These are phyloP conservation scores for Volvariella surrecta DNA, from an alignment of 1,284 basidiomycete species.

Conservation along the genomic window DNA sequence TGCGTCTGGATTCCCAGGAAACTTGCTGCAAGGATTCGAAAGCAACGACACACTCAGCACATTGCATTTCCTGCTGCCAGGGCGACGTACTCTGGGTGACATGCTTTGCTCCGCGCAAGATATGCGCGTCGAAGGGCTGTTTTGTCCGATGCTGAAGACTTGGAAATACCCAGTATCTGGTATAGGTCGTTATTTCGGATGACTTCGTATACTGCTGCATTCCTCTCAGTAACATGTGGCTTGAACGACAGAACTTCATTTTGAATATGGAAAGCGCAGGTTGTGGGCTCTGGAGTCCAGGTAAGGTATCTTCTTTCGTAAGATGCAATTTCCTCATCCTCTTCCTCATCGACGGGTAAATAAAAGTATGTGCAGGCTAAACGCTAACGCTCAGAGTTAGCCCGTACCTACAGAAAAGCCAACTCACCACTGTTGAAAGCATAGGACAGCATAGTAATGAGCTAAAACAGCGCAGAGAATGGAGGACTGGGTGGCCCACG, in stretches of 20 bases:
- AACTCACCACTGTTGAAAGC: constrained; percentile 42
- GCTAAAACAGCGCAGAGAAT: not conserved
- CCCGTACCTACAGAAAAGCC: constrained; percentile 1
- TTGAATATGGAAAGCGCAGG: constrained; percentile 15
- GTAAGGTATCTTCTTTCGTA: constrained; percentile 39
- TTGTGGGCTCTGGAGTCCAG: constrained; percentile 31
- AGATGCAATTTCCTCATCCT: constrained; percentile 35
- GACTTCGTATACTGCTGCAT: constrained; percentile 39
- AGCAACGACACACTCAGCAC: not conserved
- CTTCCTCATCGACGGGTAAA: constrained; percentile 49
- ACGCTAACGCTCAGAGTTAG: not conserved
- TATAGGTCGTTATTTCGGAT: constrained; percentile 63
- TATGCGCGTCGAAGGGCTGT: constrained; percentile 66
- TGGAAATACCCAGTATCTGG: constrained; percentile 57
- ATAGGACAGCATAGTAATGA: constrained; percentile 44
- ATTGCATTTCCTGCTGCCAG: not conserved
- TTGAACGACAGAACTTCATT: constrained; percentile 12
- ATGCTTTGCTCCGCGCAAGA: constrained; percentile 63
- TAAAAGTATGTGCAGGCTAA: constrained; percentile 52
- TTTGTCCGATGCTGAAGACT: constrained; percentile 48
- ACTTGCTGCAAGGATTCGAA: constrained; percentile 54
- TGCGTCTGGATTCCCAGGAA: constrained; percentile 66
- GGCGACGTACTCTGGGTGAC: constrained; percentile 73
- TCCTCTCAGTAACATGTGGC: constrained; percentile 17
- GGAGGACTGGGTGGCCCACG: not conserved